Conservation (phyloP, 208 protist genomes). For the Trypanosoma lewisi region DNA sequence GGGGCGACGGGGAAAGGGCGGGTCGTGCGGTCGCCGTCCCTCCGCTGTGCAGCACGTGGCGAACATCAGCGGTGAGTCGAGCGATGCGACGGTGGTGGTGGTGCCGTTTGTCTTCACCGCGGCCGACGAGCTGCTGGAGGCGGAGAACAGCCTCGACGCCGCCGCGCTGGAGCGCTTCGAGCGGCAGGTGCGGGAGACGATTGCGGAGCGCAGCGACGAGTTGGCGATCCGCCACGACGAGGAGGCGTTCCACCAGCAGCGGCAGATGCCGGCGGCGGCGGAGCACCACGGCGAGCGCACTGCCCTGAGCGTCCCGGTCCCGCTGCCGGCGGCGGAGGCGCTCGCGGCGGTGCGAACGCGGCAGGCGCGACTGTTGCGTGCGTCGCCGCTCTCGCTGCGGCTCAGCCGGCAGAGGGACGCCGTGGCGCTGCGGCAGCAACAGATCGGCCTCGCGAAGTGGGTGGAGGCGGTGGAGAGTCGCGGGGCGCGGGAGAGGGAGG, state of each 20-base stretch:
- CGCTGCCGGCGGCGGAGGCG: conserved; percentile 46
- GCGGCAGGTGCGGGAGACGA: conserved; percentile 47
- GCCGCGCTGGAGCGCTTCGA: conserved; percentile 66
- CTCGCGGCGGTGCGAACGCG: conserved; percentile 43
- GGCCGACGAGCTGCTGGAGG: conserved; percentile 78
- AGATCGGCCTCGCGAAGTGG: conserved; percentile 33
- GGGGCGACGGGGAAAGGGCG: conserved; percentile 2
- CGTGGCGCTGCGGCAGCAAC: conserved; percentile 41
- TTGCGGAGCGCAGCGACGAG: conserved; percentile 55
- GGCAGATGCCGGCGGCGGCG: conserved; percentile 71
- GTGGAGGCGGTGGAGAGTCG: conserved; percentile 15
- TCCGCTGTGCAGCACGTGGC: conserved; percentile 3
- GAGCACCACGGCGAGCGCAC: conserved; percentile 20
- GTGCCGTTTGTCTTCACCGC: conserved; percentile 79
- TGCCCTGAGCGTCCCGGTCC: conserved; percentile 50
- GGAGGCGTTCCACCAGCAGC: conserved; percentile 69
- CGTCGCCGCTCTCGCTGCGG: conserved; percentile 33
- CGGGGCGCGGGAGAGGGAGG: conserved; percentile 17
- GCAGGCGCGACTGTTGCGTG: conserved; percentile 34
- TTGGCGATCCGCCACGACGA: conserved; percentile 80
- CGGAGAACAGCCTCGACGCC: conserved; percentile 68
- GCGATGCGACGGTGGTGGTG: conserved; percentile 34
- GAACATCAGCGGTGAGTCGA: background rate
- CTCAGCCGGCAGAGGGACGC: conserved; percentile 33
- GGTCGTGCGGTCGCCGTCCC: background rate